phyloP scores from a whole-genome alignment of 106 monocot genomes.

The Dioscorea alata region DNA sequence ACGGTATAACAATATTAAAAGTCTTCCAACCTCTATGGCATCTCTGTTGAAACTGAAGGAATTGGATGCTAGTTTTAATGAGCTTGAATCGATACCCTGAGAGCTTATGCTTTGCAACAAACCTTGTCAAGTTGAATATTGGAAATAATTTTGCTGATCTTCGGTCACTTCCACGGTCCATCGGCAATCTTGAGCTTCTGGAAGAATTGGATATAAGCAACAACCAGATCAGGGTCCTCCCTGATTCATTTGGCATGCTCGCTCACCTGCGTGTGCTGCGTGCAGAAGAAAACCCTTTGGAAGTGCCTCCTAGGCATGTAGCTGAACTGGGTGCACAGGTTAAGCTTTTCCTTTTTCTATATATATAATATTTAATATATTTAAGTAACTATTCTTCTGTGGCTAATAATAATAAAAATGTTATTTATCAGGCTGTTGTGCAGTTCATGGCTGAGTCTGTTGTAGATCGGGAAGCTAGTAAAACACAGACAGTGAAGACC shows the following conservation, averaged over 20 bases:
- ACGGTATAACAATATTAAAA: constrained; percentile 38
- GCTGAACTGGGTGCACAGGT: constrained; percentile 43
- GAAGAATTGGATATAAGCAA: constrained; percentile 54
- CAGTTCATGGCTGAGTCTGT: constrained; percentile 37
- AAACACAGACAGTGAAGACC: constrained; percentile 9
- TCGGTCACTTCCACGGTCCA: constrained; percentile 28
- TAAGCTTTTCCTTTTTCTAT: background rate
- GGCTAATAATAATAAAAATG: background rate
- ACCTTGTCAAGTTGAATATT: constrained; percentile 41
- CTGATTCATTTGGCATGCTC: constrained; percentile 42
- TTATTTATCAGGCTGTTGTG: constrained; percentile 36
- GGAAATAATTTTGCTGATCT: constrained; percentile 60
- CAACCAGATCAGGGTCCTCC: constrained; percentile 52
- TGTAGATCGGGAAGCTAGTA: constrained; percentile 15
- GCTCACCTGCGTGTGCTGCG: constrained; percentile 30
- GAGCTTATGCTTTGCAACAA: constrained; percentile 45
- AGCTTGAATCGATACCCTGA: constrained; percentile 50
- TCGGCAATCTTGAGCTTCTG: constrained; percentile 52
- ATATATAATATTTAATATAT: background rate
- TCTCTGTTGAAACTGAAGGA: constrained; percentile 39
- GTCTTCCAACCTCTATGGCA: constrained; percentile 48
- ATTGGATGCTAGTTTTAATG: constrained; percentile 47
- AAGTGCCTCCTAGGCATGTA: constrained; percentile 42
- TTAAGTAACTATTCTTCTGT: background rate
- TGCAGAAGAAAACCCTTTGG: constrained; percentile 48